Evolutionary conservation across 768 basidiomycete genomes (phyloP).

Genomic region (Auriculariales sp.): DNA sequence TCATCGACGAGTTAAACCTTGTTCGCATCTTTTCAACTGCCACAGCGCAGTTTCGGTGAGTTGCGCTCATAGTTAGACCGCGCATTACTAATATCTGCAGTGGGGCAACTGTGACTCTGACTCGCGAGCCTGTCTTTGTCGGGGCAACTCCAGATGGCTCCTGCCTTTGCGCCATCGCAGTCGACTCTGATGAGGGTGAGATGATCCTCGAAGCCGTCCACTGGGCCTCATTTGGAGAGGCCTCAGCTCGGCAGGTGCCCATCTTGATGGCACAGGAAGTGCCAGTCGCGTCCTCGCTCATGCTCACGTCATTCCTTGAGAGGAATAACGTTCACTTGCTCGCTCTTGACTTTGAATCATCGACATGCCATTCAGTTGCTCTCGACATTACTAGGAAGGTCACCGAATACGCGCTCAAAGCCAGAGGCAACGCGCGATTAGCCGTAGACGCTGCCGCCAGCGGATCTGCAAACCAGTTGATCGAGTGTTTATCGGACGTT

Average conservation of each 20-base stretch:
- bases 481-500: constrained; percentile 40
- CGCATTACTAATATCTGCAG: constrained; percentile 14
- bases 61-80: background rate
- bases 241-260: constrained; percentile 25
- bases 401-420: constrained; percentile 42
- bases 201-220: constrained; percentile 29
- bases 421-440: constrained; percentile 17
- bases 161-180: constrained; percentile 26
- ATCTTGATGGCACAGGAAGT: constrained; percentile 15
- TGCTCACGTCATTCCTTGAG: constrained; percentile 31
- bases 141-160: constrained; percentile 40
- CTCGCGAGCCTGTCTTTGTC: constrained; percentile 19
- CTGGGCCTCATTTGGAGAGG: constrained; percentile 41
- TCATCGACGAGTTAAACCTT: constrained; percentile 29
- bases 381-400: constrained; percentile 39
- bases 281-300: constrained; percentile 7
- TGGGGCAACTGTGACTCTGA: constrained; percentile 29
- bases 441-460: background rate
- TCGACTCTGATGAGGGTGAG: constrained; percentile 9
- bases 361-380: constrained; percentile 25
- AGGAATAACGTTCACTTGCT: constrained; percentile 29
- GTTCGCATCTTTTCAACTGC: constrained; percentile 40
- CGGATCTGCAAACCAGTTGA: constrained; percentile 23
- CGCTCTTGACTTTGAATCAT: constrained; percentile 19
- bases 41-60: constrained; percentile 39